Percentiles rank a stretch among this genome's conserved stretches.
Evolutionary conservation across 306 rosid genomes (phyloP).

Genomic region (Oemleria cerasiformis): DNA sequence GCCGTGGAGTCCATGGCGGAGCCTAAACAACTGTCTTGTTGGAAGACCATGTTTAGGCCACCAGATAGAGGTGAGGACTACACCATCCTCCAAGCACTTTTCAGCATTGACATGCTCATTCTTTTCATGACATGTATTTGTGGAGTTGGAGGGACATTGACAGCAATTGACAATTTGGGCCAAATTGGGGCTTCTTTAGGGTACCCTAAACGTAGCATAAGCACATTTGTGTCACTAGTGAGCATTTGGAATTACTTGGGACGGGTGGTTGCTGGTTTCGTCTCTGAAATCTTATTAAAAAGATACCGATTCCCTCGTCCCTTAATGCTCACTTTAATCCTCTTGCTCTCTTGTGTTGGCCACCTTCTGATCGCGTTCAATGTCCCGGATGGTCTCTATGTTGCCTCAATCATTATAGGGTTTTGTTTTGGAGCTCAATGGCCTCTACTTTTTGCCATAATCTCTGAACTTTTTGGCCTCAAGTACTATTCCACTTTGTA

Average conservation of each 20-base stretch:
- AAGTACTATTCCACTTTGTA: constrained; percentile 77
- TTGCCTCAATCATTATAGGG: constrained; percentile 60
- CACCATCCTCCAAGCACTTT: constrained; percentile 55
- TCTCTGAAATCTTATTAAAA: constrained; percentile 34
- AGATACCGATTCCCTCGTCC: constrained; percentile 50
- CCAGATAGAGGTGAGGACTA: constrained; percentile 54
- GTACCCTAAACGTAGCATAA: constrained; percentile 34
- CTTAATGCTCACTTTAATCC: constrained; percentile 42
- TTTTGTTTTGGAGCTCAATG: constrained; percentile 81
- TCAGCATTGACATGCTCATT: constrained; percentile 50
- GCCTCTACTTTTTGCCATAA: constrained; percentile 76
- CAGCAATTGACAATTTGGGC: constrained; percentile 52
- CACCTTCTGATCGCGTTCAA: constrained; percentile 51
- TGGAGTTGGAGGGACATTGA: constrained; percentile 54
- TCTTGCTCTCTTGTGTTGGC: constrained; percentile 45
- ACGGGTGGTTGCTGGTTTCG: constrained; percentile 46
- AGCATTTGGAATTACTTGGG: constrained; percentile 66
- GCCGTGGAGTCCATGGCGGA: not conserved
- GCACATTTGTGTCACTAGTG: constrained; percentile 49
- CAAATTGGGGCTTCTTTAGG: constrained; percentile 39
- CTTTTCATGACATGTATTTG: constrained; percentile 43
- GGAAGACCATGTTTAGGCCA: constrained; percentile 40
- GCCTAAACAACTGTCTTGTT: constrained; percentile 26
- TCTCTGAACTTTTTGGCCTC: constrained; percentile 76
- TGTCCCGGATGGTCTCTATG: constrained; percentile 41